Base-by-base conservation (phyloP, 106 monocot genomes). In the Triglochin maritima region DNA sequence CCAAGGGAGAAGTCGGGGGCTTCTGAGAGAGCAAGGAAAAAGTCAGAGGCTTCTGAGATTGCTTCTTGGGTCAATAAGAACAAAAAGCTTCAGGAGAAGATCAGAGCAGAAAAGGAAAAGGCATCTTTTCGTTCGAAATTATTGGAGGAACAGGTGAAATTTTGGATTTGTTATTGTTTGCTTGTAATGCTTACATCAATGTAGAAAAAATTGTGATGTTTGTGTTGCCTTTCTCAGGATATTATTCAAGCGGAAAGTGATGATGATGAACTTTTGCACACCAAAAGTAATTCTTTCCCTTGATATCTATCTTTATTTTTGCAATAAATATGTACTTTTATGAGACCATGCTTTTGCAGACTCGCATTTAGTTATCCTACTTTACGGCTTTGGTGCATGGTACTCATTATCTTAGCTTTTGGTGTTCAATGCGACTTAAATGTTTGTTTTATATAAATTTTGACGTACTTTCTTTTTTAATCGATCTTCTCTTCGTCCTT, bases 31-130 rank as follows among this genome's bases (percentile, higher is more conserved):
- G 29, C 80, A 46, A 89, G 84, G 73, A 85, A 64, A 16, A 88
- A 79, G 69, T 61, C 78, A 16, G 87, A 83, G 64, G 69, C 69
- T 69, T 87, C 77, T 60, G 90, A 87, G 67, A 72, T 95, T 61
- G 58, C 72, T 48, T 71, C 85, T 16, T 96, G 90, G 90, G 78
- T 96, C 46, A 87, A 63, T 72, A 87, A 81, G 78, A 90, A 87
- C 59, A 76, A 90, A 55, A 77, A 60, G 63, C 74, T 90, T 57
- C 81, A 87, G 70, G 86, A 86, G 10, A 89, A 85, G 66, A 76
- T 78, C 68, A 74, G 58, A 65, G 43, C 56, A 43, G 90, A 83
- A 41, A 88, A 77, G 74, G 85, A 85, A 72, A 86, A 87, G 80
- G 85, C 83, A 51, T 69, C 59, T 58, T 77, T 57, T 46, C 81